phyloP scores from a whole-genome alignment of 2,329 filamentous ascomycete species.

The Sporothrix inflata region DNA sequence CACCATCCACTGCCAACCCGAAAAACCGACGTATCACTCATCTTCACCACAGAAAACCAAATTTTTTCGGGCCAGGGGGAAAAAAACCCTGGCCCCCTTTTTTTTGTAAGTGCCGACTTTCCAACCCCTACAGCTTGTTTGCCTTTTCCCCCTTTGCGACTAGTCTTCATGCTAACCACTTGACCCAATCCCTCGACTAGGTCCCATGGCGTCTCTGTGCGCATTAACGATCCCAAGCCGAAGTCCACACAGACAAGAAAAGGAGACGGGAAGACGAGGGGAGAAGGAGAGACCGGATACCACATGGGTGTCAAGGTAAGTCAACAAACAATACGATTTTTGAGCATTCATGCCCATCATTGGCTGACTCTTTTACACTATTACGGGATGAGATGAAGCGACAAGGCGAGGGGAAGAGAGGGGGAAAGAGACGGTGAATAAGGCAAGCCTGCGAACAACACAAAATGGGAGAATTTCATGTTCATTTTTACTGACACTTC shows the following conservation, averaged over 20 bases:
- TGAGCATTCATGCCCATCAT: neutral
- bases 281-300: neutral
- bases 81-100: neutral
- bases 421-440: too few relatives aligned
- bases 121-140: neutral
- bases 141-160: neutral
- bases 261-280: neutral
- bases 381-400: neutral
- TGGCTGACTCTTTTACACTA: neutral
- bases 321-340: neutral
- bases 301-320: neutral
- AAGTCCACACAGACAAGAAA: neutral
- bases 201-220: constrained; percentile 13
- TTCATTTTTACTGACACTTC: too few relatives aligned
- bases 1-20: constrained; percentile 4
- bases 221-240: neutral
- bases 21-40: neutral
- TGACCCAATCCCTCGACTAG: neutral
- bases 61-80: neutral
- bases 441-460: too few relatives aligned
- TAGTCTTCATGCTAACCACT: neutral
- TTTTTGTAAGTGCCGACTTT: neutral
- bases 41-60: neutral
- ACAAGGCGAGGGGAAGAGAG: too few relatives aligned
- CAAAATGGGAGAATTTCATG: too few relatives aligned